These are phyloP conservation scores for Ballota nigra DNA, from an alignment of 257 asterid genomes.

Conservation along the genomic window DNA sequence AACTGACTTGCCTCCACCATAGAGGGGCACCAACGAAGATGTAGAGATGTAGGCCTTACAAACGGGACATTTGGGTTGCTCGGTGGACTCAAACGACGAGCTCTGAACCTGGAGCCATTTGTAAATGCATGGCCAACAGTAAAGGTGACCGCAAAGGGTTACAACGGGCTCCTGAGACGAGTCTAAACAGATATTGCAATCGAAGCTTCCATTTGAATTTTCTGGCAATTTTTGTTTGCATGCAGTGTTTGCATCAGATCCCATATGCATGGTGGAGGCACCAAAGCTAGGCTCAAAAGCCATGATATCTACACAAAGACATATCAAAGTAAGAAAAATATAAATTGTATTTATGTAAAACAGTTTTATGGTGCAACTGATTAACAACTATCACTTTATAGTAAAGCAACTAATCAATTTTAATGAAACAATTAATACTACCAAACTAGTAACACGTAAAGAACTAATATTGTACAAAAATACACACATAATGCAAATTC, in stretches of 20 bases:
- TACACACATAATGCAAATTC: too few relatives aligned
- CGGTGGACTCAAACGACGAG: constrained; percentile 47
- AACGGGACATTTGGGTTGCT: constrained; percentile 73
- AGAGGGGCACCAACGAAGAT: constrained; percentile 76
- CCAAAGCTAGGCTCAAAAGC: constrained; percentile 44
- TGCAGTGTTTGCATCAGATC: constrained; percentile 42
- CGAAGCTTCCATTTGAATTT: constrained; percentile 54
- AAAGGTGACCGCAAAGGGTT: constrained; percentile 87
- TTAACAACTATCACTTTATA: too few relatives aligned
- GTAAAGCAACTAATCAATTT: too few relatives aligned
- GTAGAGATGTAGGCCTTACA: constrained; percentile 68
- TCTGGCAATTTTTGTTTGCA: constrained; percentile 52
- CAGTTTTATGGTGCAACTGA: too few relatives aligned
- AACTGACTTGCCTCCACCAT: constrained; percentile 63
- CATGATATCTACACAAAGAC: constrained; percentile 54
- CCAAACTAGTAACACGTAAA: too few relatives aligned
- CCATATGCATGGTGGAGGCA: constrained; percentile 37
- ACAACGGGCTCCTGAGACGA: constrained; percentile 79
- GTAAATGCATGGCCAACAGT: constrained; percentile 95
- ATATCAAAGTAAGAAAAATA: neutral
- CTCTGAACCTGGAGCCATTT: constrained; percentile 74
- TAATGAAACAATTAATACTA: too few relatives aligned
- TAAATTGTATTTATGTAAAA: too few relatives aligned
- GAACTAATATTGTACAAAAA: too few relatives aligned
- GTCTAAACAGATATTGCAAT: constrained; percentile 86